A percentile compares a stretch with the other conserved stretches of the same genome.
Conservation (phyloP, 2,329 filamentous ascomycete species). For the Raffaelea deltoideospora region DNA sequence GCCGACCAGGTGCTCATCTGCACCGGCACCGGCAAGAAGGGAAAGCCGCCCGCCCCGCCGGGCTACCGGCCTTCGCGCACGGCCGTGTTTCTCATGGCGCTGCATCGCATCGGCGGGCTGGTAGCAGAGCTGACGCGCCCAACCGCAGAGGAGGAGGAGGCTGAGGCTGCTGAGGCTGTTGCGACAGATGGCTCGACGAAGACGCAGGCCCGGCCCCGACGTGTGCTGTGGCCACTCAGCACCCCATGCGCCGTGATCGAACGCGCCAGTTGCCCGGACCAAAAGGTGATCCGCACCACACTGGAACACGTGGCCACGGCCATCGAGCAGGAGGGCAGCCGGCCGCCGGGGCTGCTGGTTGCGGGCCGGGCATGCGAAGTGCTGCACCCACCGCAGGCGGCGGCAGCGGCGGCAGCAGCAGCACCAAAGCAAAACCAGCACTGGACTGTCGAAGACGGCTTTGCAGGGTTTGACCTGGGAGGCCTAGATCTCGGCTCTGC, state of each 20-base stretch:
- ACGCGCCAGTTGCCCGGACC: constrained; percentile 83
- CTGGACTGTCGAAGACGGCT: constrained; percentile 10
- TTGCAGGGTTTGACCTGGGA: constrained; percentile 6
- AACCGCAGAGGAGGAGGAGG: constrained; percentile 16
- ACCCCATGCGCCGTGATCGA: constrained; percentile 90
- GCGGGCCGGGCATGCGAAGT: constrained; percentile 75
- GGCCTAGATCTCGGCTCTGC: too few relatives aligned
- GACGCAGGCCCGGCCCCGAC: constrained; percentile 8
- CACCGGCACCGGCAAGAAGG: constrained; percentile 88
- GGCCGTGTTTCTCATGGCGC: constrained; percentile 86
- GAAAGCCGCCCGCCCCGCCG: constrained; percentile 66
- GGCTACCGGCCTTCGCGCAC: constrained; percentile 64
- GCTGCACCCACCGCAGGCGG: constrained; percentile 37
- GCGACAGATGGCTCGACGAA: constrained; percentile 16
- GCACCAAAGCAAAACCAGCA: background rate
- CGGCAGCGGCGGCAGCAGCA: background rate
- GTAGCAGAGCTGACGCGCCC: constrained; percentile 51
- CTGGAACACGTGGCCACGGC: constrained; percentile 65
- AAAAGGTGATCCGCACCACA: constrained; percentile 81
- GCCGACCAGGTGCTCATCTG: constrained; percentile 92
- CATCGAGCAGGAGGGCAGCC: constrained; percentile 74
- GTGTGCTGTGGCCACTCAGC: constrained; percentile 49
- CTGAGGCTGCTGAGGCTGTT: constrained; percentile 10
- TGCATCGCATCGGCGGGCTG: constrained; percentile 68
- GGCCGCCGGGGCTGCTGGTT: constrained; percentile 78